Percentiles rank a stretch among this genome's conserved stretches.
phyloP scores from a whole-genome alignment of 768 basidiomycete species.

The Naganishia kalamii region DNA sequence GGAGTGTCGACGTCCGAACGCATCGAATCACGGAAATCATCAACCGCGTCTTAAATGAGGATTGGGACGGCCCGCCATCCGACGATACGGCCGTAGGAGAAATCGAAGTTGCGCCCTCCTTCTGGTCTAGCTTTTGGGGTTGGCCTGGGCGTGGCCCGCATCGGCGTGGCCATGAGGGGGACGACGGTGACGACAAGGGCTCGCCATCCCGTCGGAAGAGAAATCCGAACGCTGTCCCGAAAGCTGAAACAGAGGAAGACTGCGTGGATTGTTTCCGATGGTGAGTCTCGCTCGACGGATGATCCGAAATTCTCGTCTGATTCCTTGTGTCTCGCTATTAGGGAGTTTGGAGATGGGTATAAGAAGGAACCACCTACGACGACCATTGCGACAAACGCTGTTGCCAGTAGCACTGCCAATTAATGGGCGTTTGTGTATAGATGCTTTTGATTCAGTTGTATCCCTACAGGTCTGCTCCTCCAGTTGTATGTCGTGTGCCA shows the following conservation, averaged over 20 bases:
- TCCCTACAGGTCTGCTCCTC: background rate
- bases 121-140: constrained; percentile 27
- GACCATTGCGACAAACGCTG: constrained; percentile 13
- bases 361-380: constrained; percentile 32
- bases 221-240: constrained; percentile 40
- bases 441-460: background rate
- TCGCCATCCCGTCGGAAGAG: constrained; percentile 27
- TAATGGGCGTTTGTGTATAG: background rate
- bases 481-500: background rate
- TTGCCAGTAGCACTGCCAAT: background rate
- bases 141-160: constrained; percentile 42
- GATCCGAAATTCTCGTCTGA: background rate
- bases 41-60: constrained; percentile 62
- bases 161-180: constrained; percentile 25
- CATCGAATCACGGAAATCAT: constrained; percentile 67
- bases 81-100: constrained; percentile 46
- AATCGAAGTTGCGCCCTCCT: background rate
- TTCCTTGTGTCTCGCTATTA: background rate
- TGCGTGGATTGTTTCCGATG: constrained; percentile 46
- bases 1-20: constrained; percentile 68
- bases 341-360: constrained; percentile 44
- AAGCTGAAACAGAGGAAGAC: constrained; percentile 36
- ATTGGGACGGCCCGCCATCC: constrained; percentile 63
- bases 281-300: constrained; percentile 28
- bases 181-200: constrained; percentile 24